phyloP scores from a whole-genome alignment of 176 grass and related monocot genomes.

The Aechmea fasciata region DNA sequence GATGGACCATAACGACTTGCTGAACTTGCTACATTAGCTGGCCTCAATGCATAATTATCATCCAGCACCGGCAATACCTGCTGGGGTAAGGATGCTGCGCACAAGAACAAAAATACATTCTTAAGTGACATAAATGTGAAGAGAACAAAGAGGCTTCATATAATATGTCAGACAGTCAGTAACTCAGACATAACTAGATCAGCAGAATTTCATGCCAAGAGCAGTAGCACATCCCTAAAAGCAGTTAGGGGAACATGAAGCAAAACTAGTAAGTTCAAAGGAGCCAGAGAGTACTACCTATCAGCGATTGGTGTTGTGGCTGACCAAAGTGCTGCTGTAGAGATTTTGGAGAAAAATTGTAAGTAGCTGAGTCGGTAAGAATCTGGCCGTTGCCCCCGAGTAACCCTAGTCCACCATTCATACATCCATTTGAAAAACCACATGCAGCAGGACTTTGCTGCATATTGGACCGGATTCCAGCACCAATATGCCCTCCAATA shows the following conservation, averaged over 20 bases:
- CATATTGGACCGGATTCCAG: slow-evolving; percentile 61
- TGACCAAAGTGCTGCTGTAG: slow-evolving; percentile 65
- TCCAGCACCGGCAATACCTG: slow-evolving; percentile 17
- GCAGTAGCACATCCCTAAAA: slow-evolving; percentile 4
- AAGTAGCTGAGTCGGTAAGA: slow-evolving; percentile 44
- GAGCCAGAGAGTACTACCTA: slow-evolving; percentile 51
- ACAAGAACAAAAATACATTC: neutral
- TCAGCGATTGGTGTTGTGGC: slow-evolving; percentile 58
- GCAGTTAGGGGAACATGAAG: slow-evolving; percentile 9
- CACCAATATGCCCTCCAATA: slow-evolving; percentile 39
- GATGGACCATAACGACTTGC: slow-evolving; percentile 50
- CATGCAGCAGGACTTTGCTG: slow-evolving; percentile 61
- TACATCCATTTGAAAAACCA: slow-evolving; percentile 56
- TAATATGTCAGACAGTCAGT: too few species aligned
- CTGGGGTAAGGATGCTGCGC: slow-evolving; percentile 33
- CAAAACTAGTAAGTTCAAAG: neutral
- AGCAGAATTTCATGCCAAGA: too few species aligned
- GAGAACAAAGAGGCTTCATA: too few species aligned
- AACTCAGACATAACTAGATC: too few species aligned
- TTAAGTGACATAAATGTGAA: too few species aligned
- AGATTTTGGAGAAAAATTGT: slow-evolving; percentile 63
- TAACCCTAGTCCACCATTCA: slow-evolving; percentile 70
- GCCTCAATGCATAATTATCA: slow-evolving; percentile 22
- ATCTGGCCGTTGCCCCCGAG: slow-evolving; percentile 57
- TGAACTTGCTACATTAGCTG: slow-evolving; percentile 45